Base-by-base conservation (phyloP, 306 rosid genomes). In the Echinosophora koreensis region DNA sequence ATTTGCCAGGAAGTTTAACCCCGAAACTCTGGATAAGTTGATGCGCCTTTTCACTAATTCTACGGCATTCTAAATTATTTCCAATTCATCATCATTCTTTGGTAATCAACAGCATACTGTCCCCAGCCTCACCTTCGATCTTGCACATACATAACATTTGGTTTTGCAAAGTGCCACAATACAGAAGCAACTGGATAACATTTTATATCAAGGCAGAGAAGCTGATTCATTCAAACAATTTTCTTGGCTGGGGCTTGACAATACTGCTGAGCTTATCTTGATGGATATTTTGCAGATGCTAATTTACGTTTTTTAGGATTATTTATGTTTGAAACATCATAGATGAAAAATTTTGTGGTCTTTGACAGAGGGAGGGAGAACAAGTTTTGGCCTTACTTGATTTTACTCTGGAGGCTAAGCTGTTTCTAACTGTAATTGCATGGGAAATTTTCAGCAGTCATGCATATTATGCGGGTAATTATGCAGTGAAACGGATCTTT, bases 1-100 rank as follows among this genome's bases (percentile, higher is more conserved):
- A 73, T 82, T 82, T 71, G 86, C 86, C 52, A 82, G 86, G 72
- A 82, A 82, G 76, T 82, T 82, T 49, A 30, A 47, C 39, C 80
- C 86, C 30, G 80, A 77, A 16, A 17, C 86, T 38, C 10, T 15
- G 75, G 75, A 72, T 5, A 72, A 42, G 4, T 77, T 82, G 76
- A 30, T 77, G 67, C 15, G 12, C 42, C 44, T 77, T 66, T 77
- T 72, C 68, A 10, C 66, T 0, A 82, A 77, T 54, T 49, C 68
- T 10, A 47, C 83, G 4, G 3, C 62, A 72, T 47, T 56, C 38
- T 71, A 49, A 67, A 64, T 22, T 39, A 42, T 58, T 28, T 60
- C 37, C 52, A 34, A 8, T 52, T 69, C 63, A 34, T 52, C 13
- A 8, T 46, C 10, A 62, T 70, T 69, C 63, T 75, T 75, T 70